phyloP scores from a whole-genome alignment of 768 basidiomycete species.

The Coprinopsis strossmayeri region DNA sequence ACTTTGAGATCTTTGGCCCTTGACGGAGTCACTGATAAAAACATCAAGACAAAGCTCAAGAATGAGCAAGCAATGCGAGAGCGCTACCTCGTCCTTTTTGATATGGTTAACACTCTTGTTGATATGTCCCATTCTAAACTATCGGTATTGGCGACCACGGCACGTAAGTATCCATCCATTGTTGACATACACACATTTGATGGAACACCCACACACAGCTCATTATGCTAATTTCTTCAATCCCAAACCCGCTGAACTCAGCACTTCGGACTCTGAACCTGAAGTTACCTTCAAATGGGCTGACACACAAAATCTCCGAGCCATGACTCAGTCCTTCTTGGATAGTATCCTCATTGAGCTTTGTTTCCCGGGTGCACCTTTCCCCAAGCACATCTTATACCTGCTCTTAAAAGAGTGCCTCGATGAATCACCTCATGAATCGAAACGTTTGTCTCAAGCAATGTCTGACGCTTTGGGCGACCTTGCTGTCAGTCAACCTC shows the following conservation, averaged over 20 bases:
- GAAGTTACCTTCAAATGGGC: slow-evolving; percentile 62
- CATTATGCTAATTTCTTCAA: slow-evolving; percentile 74
- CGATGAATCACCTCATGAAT: slow-evolving; percentile 66
- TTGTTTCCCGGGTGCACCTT: slow-evolving; percentile 64
- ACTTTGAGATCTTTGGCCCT: slow-evolving; percentile 49
- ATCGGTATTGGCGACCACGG: slow-evolving; percentile 60
- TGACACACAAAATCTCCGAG: slow-evolving; percentile 36
- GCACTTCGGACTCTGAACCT: slow-evolving; percentile 35
- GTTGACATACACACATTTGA: neutral
- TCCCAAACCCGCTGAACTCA: slow-evolving; percentile 33
- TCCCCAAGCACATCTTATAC: slow-evolving; percentile 61
- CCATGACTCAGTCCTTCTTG: slow-evolving; percentile 68
- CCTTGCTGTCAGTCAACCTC: slow-evolving; percentile 49
- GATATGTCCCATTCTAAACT: slow-evolving; percentile 59
- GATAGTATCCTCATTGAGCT: slow-evolving; percentile 82
- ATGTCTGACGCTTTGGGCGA: slow-evolving; percentile 82
- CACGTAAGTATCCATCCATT: slow-evolving; percentile 44
- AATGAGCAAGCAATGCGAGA: slow-evolving; percentile 43
- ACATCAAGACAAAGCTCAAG: slow-evolving; percentile 47
- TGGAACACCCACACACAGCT: slow-evolving; percentile 30
- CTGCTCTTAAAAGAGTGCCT: slow-evolving; percentile 65
- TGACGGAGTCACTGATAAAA: slow-evolving; percentile 46
- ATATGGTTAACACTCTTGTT: slow-evolving; percentile 55
- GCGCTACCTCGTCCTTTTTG: slow-evolving; percentile 57
- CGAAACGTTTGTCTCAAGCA: slow-evolving; percentile 69